phyloP scores from a whole-genome alignment of 2,329 filamentous ascomycete genomes.

The Trematosphaeria pertusa region DNA sequence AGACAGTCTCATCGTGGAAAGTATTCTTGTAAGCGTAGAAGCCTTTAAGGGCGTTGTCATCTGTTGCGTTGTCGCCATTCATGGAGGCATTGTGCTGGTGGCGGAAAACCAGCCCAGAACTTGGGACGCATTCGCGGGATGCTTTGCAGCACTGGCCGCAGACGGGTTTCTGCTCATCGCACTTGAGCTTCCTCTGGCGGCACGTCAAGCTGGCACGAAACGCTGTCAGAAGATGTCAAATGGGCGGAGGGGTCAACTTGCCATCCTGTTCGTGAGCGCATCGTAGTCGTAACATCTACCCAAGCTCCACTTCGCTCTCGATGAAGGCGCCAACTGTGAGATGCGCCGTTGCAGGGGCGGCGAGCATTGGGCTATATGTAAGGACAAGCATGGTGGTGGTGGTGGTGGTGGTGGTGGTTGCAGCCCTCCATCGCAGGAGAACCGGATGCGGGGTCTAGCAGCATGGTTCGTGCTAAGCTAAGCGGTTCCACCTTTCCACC shows the following conservation, averaged over 20 bases:
- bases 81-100: constrained; percentile 75
- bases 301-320: no score
- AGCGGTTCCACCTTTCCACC: constrained; percentile 38
- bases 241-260: constrained; percentile 23
- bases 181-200: constrained; percentile 69
- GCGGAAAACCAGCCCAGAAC: constrained; percentile 69
- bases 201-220: constrained; percentile 55
- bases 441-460: constrained; percentile 45
- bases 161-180: constrained; percentile 66
- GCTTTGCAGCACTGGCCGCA: constrained; percentile 69
- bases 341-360: no score
- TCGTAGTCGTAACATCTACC: no score
- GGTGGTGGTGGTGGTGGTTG: constrained; percentile 32
- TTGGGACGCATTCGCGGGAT: constrained; percentile 65
- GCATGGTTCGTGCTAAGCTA: constrained; percentile 44
- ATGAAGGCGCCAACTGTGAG: no score
- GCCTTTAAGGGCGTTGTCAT: constrained; percentile 60
- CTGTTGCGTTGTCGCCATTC: constrained; percentile 59
- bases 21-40: constrained; percentile 73
- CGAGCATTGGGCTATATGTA: constrained; percentile 40
- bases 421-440: constrained; percentile 28
- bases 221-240: constrained; percentile 15
- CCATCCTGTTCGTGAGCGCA: constrained; percentile 52
- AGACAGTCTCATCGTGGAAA: constrained; percentile 66
- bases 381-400: no score